phyloP scores from a whole-genome alignment of 1,139 yeast species.

The Suhomyces bolitotheri region DNA sequence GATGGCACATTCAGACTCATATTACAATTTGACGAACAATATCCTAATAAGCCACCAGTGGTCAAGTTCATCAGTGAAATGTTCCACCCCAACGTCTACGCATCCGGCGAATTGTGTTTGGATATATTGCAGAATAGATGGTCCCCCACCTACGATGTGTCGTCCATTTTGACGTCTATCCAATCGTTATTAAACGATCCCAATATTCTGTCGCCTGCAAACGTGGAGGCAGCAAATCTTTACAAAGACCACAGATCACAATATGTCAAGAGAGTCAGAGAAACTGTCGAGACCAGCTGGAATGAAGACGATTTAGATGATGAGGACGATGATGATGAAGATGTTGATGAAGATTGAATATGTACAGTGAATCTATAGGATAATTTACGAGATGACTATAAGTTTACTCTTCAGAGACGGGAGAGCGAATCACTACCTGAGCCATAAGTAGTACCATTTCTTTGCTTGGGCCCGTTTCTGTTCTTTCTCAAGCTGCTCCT shows the following conservation, averaged over 20 bases:
- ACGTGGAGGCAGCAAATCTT: constrained; percentile 95
- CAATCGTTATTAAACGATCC: constrained; percentile 93
- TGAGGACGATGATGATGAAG: constrained; percentile 52
- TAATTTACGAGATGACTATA: constrained; percentile 6
- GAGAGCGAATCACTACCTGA: constrained; percentile 23
- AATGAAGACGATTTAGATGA: constrained; percentile 56
- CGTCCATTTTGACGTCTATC: constrained; percentile 89
- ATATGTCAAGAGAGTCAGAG: constrained; percentile 86
- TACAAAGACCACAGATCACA: constrained; percentile 94
- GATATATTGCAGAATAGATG: constrained; percentile 96
- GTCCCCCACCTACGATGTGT: constrained; percentile 98
- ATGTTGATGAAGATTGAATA: constrained; percentile 18
- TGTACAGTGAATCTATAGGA: constrained; percentile 4
- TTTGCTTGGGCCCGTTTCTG: constrained; percentile 5
- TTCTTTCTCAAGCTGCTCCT: constrained; percentile 20
- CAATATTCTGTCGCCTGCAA: constrained; percentile 94
- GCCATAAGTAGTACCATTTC: constrained; percentile 50
- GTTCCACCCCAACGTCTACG: constrained; percentile 98
- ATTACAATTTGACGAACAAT: constrained; percentile 92
- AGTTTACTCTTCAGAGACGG: not conserved
- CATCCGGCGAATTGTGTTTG: constrained; percentile 90
- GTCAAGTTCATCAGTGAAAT: constrained; percentile 90
- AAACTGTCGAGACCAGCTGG: constrained; percentile 93
- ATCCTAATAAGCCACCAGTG: constrained; percentile 94
- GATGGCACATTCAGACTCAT: constrained; percentile 93